These are phyloP conservation scores for Begonia masoniana DNA, from an alignment of 306 rosid species.

Conservation along the genomic window DNA sequence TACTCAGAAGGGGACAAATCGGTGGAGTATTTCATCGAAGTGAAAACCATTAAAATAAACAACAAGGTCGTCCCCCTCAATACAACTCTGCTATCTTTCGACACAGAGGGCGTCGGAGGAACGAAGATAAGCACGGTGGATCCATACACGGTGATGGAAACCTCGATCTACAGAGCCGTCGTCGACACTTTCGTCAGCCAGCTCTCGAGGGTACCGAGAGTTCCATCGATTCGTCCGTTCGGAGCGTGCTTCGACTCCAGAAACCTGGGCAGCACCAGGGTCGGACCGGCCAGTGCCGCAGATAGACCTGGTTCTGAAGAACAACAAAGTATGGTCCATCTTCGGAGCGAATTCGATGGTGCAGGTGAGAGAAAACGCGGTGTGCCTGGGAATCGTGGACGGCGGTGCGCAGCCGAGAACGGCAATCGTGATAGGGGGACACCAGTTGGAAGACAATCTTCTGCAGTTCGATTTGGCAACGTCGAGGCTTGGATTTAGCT, in stretches of 20 bases:
- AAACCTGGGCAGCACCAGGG: slow-evolving; percentile 10
- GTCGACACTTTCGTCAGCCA: slow-evolving; percentile 21
- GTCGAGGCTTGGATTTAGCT: slow-evolving; percentile 43
- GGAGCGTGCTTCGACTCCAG: slow-evolving; percentile 26
- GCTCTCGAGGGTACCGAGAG: slow-evolving; percentile 7
- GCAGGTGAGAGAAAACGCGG: slow-evolving; percentile 12
- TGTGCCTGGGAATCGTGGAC: slow-evolving; percentile 51
- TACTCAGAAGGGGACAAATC: slow-evolving; percentile 24
- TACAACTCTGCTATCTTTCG: slow-evolving; percentile 22
- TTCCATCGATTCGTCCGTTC: slow-evolving; percentile 36
- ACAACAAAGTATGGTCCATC: slow-evolving; percentile 29
- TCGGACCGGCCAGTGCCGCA: slow-evolving; percentile 29
- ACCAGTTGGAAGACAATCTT: slow-evolving; percentile 42
- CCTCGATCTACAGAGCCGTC: slow-evolving; percentile 34
- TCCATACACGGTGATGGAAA: slow-evolving; percentile 41
- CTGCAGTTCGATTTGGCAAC: slow-evolving; percentile 35
- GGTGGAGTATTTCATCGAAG: slow-evolving; percentile 42
- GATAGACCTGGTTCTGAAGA: slow-evolving; percentile 40
- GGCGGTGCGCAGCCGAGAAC: slow-evolving; percentile 31
- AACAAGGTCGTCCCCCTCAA: slow-evolving; percentile 20
- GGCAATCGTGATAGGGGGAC: slow-evolving; percentile 43
- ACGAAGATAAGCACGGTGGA: slow-evolving; percentile 49
- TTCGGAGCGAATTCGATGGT: slow-evolving; percentile 57
- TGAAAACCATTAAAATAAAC: slow-evolving; percentile 30
- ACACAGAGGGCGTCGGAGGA: slow-evolving; percentile 42